Evolutionary conservation across 805 yeast species (phyloP), one percentile per base, ranked within the genome.

Genomic region (Ogataea polymorpha): DNA sequence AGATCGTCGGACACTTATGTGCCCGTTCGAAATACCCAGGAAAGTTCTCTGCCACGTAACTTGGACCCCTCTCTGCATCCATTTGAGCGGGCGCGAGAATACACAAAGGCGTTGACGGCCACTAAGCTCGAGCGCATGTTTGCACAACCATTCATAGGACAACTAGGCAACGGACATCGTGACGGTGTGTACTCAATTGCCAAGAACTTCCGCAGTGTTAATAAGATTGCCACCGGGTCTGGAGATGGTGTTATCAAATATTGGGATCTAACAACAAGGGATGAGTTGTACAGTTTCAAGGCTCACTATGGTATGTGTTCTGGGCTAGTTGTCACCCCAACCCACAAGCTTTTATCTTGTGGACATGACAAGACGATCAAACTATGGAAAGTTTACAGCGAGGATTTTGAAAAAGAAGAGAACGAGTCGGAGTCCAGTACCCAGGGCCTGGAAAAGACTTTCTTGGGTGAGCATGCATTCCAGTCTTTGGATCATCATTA

Each of bases 71-170:
- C 91, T 16, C 70, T 93, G 35, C 99, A 93, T 67, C 99, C 97
- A 0, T 91, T 93, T 57, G 98, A 93, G 66, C 74, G 98, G 53
- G 97, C 98, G 5, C 75, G 99, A 59, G 99, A 93, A 65, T 93
- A 93, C 58, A 86, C 97, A 14, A 78, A 90, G 51, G 98, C 98
- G 0, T 66, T 93, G 39, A 91, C 87, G 42, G 98, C 99, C 20
- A 90, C 98, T 12, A 93, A 93, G 61, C 63, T 93, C 67, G 98
- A 91, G 59, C 75, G 97, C 51, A 83, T 93, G 86, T 93, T 93
- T 74, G 98, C 99, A 0, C 90, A 90, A 58, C 99, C 99, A 2
- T 93, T 93, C 63, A 73, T 95, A 15, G 96, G 96, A 1, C 98
- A 93, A 59, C 66, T 93, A 26, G 99, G 99, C 3, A 75, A 78